Conservation (phyloP, 208 protist species). For the Endotrypanum monterogeii region DNA sequence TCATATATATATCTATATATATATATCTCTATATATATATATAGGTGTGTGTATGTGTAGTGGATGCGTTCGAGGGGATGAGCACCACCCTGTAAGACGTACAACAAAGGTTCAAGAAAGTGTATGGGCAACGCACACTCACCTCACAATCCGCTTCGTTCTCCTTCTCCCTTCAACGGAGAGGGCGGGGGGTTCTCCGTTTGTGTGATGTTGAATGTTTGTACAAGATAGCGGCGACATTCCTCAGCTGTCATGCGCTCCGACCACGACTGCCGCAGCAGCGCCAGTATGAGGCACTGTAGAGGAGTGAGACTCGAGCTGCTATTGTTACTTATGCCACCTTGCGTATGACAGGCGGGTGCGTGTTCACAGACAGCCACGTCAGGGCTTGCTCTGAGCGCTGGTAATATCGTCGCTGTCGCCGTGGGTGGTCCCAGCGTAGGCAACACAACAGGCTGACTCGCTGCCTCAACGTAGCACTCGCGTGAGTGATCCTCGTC, state of each 20-base stretch:
- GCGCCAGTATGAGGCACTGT: constrained; percentile 50
- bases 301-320: constrained; percentile 20
- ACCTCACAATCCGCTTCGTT: too few relatives aligned
- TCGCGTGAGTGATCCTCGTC: constrained; percentile 73
- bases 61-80: too few relatives aligned
- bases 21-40: too few relatives aligned
- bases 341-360: not conserved
- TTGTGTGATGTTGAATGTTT: constrained; percentile 48
- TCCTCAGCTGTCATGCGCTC: constrained; percentile 68
- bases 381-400: not conserved
- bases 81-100: too few relatives aligned
- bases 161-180: not conserved
- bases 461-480: constrained; percentile 71
- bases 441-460: constrained; percentile 43
- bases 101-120: too few relatives aligned
- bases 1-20: too few relatives aligned
- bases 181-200: not conserved
- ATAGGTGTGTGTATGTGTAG: too few relatives aligned
- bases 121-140: too few relatives aligned
- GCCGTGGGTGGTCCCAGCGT: constrained; percentile 6
- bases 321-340: not conserved
- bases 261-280: constrained; percentile 41
- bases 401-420: not conserved
- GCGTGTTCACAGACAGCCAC: not conserved
- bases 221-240: constrained; percentile 49